A percentile compares a stretch with the other conserved stretches of the same genome.
phyloP scores from a whole-genome alignment of 73 alveolate species.

The Durusdinium trenchii region DNA sequence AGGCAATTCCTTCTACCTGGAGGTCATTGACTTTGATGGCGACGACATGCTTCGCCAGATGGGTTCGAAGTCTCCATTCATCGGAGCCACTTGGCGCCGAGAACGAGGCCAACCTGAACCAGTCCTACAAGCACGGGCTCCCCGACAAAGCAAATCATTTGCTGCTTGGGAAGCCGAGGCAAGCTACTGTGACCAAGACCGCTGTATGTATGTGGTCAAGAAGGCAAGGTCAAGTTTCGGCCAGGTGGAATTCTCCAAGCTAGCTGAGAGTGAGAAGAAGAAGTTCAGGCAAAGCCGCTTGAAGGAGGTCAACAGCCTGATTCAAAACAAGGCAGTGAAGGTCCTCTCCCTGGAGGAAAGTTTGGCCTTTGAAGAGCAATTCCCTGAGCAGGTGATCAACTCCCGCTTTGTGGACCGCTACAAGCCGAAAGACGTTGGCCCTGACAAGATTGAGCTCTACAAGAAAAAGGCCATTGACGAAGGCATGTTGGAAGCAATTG shows the following conservation, averaged over 20 bases:
- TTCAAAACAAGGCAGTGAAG: background rate
- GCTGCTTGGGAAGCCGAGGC: background rate
- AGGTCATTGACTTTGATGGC: too few relatives aligned
- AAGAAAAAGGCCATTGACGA: background rate
- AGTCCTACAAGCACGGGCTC: too few relatives aligned
- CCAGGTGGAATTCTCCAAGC: background rate
- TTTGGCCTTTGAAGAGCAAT: background rate
- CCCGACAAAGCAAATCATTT: background rate
- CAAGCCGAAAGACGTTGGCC: background rate
- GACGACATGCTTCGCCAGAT: too few relatives aligned
- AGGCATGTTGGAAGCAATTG: background rate
- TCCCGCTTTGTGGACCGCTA: conserved; percentile 37
- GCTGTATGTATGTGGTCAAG: conserved; percentile 2
- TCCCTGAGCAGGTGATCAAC: background rate
- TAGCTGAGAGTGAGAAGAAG: background rate
- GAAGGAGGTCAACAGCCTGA: background rate
- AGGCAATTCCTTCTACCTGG: too few relatives aligned
- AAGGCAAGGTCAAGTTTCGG: background rate
- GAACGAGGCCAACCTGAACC: too few relatives aligned
- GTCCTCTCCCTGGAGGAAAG: background rate
- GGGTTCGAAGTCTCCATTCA: too few relatives aligned
- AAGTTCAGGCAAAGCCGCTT: background rate
- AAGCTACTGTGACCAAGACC: background rate
- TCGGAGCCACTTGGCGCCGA: too few relatives aligned
- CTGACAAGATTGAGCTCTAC: background rate